phyloP scores from a whole-genome alignment of 2,329 filamentous ascomycete species.

The Aspergillus luchuensis region DNA sequence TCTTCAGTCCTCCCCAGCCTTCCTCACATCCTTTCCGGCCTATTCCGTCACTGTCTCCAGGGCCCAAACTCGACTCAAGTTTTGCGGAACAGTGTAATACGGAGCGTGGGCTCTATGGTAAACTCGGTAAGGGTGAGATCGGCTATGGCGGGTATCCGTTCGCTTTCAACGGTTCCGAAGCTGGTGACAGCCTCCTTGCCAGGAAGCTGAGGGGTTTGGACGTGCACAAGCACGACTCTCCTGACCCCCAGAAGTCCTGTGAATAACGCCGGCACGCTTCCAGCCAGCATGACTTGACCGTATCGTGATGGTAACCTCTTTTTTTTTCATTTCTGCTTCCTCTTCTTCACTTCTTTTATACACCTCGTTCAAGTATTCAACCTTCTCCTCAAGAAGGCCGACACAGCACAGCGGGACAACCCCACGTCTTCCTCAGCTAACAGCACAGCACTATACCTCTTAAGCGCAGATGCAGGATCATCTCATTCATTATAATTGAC shows the following conservation, averaged over 20 bases:
- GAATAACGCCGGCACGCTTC: neutral
- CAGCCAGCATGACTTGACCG: neutral
- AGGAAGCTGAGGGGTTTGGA: constrained; percentile 67
- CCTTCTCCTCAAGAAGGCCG: neutral
- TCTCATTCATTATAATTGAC: neutral
- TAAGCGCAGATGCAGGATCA: constrained; percentile 15
- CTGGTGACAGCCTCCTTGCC: constrained; percentile 68
- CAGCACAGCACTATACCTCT: neutral
- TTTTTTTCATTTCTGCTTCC: neutral
- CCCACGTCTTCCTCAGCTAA: constrained; percentile 4
- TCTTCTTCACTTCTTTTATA: neutral
- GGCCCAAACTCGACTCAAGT: constrained; percentile 28
- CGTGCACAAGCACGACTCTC: constrained; percentile 38
- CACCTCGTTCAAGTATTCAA: neutral
- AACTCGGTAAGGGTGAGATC: constrained; percentile 66
- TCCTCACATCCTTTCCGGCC: constrained; percentile 23
- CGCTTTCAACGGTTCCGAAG: constrained; percentile 42
- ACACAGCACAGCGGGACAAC: neutral
- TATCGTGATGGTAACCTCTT: constrained; percentile 4
- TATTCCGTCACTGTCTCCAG: constrained; percentile 20
- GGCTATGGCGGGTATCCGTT: constrained; percentile 64
- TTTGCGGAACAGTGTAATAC: constrained; percentile 31
- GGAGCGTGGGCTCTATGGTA: constrained; percentile 59
- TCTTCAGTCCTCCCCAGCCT: constrained; percentile 1
- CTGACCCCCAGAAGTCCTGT: neutral